These are phyloP conservation scores for Ziziphus jujuba DNA, from an alignment of 306 rosid genomes.

Conservation along the genomic window DNA sequence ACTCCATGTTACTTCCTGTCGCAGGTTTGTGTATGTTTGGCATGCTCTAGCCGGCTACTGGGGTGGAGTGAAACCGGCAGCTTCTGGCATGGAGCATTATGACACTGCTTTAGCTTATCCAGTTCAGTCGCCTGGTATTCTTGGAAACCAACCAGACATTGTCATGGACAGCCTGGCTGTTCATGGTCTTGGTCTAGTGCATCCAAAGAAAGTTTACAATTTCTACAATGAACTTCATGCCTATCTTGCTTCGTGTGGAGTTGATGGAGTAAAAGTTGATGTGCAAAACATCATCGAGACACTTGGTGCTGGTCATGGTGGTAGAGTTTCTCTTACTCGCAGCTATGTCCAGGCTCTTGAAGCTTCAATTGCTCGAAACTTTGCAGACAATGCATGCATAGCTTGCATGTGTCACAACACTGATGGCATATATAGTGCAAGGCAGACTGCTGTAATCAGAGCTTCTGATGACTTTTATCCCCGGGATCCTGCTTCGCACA, in stretches of 20 bases:
- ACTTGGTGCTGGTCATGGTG: slow-evolving; percentile 91
- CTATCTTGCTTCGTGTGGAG: slow-evolving; percentile 91
- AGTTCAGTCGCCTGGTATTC: slow-evolving; percentile 75
- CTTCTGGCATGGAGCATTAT: slow-evolving; percentile 87
- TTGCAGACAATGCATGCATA: slow-evolving; percentile 89
- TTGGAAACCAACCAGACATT: slow-evolving; percentile 90
- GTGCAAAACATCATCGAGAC: slow-evolving; percentile 97
- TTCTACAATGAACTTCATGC: slow-evolving; percentile 96
- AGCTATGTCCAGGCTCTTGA: slow-evolving; percentile 87
- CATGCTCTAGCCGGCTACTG: slow-evolving; percentile 97
- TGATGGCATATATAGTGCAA: slow-evolving; percentile 79
- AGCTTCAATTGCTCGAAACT: slow-evolving; percentile 80
- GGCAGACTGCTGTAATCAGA: slow-evolving; percentile 89
- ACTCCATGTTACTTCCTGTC: slow-evolving; percentile 11
- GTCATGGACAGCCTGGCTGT: slow-evolving; percentile 90
- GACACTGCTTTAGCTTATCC: slow-evolving; percentile 88
- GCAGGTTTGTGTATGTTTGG: slow-evolving; percentile 89
- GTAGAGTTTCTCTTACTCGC: slow-evolving; percentile 86
- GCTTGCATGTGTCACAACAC: slow-evolving; percentile 99
- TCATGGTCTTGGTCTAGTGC: slow-evolving; percentile 91
- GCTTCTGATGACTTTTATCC: slow-evolving; percentile 97
- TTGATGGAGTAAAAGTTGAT: slow-evolving; percentile 97
- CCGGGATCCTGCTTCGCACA: slow-evolving; percentile 90
- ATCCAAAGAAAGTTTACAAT: slow-evolving; percentile 80
- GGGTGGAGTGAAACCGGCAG: slow-evolving; percentile 98